These are phyloP conservation scores for Curvularia lunata DNA, from an alignment of 2,329 filamentous ascomycete species.

Conservation along the genomic window DNA sequence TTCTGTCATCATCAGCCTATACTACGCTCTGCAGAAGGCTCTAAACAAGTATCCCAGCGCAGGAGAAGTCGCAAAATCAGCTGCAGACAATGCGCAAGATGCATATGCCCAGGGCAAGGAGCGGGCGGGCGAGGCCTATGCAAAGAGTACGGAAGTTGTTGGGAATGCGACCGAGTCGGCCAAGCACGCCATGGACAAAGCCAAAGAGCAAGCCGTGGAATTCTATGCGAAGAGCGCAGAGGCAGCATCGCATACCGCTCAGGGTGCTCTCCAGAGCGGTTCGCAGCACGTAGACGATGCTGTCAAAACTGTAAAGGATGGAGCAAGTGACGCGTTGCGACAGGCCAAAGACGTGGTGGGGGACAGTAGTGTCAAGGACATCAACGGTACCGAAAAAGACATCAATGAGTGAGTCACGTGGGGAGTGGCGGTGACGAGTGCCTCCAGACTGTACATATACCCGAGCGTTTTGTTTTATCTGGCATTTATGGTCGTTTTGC, in stretches of 20 bases:
- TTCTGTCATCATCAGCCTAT: slow-evolving; percentile 71
- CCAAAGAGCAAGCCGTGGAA: slow-evolving; percentile 31
- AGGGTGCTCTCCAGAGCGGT: slow-evolving; percentile 21
- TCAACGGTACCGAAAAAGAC: slow-evolving; percentile 22
- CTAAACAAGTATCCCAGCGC: slow-evolving; percentile 51
- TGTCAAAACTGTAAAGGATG: slow-evolving; percentile 34
- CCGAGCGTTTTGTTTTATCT: slow-evolving; percentile 10
- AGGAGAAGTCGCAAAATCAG: slow-evolving; percentile 47
- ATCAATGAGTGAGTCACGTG: slow-evolving; percentile 22
- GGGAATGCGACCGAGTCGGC: slow-evolving; percentile 34
- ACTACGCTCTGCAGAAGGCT: slow-evolving; percentile 67
- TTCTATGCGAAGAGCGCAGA: slow-evolving; percentile 18
- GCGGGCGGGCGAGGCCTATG: slow-evolving; percentile 28
- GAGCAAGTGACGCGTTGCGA: slow-evolving; percentile 19
- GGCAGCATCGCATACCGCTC: slow-evolving; percentile 13
- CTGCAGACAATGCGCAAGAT: slow-evolving; percentile 38
- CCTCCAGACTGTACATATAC: slow-evolving; percentile 29
- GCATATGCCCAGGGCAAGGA: slow-evolving; percentile 44
- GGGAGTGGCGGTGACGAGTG: background rate
- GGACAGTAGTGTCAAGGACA: slow-evolving; percentile 25
- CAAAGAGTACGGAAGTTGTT: slow-evolving; percentile 34
- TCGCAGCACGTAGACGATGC: slow-evolving; percentile 22
- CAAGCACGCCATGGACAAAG: slow-evolving; percentile 38
- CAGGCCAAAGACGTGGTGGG: slow-evolving; percentile 28
- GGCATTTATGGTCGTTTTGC: background rate